Base-by-base conservation (phyloP, 805 yeast genomes). In the Candida coleopterorum region DNA sequence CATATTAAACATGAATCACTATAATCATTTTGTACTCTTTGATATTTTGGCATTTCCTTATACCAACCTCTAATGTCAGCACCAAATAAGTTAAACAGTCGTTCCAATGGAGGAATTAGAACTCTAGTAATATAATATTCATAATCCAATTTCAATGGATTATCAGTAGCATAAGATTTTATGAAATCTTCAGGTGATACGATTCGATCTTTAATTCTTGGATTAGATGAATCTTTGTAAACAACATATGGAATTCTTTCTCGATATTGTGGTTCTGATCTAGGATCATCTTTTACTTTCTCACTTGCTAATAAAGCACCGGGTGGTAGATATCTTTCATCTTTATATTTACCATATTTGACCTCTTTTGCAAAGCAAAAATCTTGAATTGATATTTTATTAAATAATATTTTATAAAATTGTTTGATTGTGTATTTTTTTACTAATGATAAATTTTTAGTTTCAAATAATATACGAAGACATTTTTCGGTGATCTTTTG, bases 301-400 rank as follows among this genome's bases (percentile, higher is more conserved):
- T 74, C 72, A 43, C 73, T 70, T n/a, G 93, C 82, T 2, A 93
- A 71, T 10, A 79, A 69, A 0, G 98, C 97, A 0, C 97, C 97
- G 0, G 97, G 93, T 0, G 98, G 98, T 2, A 87, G 72, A 35
- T 77, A 71, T 10, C 68, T 64, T 22, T 77, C 83, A 43, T 75
- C 79, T 52, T 84, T 84, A 55, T 93, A 93, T 0, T 81, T 70
- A 0, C 97, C 97, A 31, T 87, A 62, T 38, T 82, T 72, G 3
- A 93, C 97, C 48, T 85, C 96, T 51, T 85, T 85, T 2, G 95
- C 89, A 64, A 93, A 93, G 50, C 95, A 82, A 52, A 88, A 87
- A 54, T 93, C 97, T 42, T 80, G 81, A 10, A 87, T 62, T 0
- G 82, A 71, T 1, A 86, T 75, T 18, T 74, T 71, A 34, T 81